phyloP scores from a whole-genome alignment of 2,329 filamentous ascomycete species.

The Diaporthe ampelina region DNA sequence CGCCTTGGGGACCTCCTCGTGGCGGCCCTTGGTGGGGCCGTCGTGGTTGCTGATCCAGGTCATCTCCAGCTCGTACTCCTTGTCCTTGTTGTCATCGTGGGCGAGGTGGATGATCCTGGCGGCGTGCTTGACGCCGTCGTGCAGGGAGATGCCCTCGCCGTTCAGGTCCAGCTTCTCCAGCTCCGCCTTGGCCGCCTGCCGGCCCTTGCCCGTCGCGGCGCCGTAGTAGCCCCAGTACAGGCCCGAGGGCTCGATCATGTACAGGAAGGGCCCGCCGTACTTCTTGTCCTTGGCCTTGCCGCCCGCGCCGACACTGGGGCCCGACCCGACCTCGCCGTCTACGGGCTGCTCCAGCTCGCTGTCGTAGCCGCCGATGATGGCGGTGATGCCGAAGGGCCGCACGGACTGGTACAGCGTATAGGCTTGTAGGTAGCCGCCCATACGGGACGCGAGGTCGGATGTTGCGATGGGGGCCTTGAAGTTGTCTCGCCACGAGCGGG shows the following conservation, averaged over 20 bases:
- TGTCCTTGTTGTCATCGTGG: constrained; percentile 99
- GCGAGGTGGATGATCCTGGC: constrained; percentile 97
- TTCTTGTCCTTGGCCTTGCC: constrained; percentile 82
- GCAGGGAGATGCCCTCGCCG: constrained; percentile 80
- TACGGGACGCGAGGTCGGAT: constrained; percentile 88
- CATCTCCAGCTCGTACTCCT: constrained; percentile 99
- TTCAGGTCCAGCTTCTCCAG: constrained; percentile 96
- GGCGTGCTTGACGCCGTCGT: constrained; percentile 94
- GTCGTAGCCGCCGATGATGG: constrained; percentile 95
- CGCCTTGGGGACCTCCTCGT: constrained; percentile 93
- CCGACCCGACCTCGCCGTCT: constrained; percentile 89
- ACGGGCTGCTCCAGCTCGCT: constrained; percentile 87
- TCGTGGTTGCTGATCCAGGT: constrained; percentile 92
- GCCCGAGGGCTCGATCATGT: constrained; percentile 99
- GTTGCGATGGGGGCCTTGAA: constrained; percentile 97
- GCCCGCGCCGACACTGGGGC: constrained; percentile 83
- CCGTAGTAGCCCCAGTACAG: constrained; percentile 99
- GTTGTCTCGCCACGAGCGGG: constrained; percentile 88
- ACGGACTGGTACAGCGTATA: constrained; percentile 98
- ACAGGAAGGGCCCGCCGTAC: constrained; percentile 91
- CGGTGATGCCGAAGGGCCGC: constrained; percentile 95
- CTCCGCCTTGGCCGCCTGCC: constrained; percentile 97
- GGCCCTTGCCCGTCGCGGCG: constrained; percentile 95
- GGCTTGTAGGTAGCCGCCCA: constrained; percentile 96
- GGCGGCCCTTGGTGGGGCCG: constrained; percentile 91